Percentiles rank a stretch among this genome's conserved stretches.
phyloP scores from a whole-genome alignment of 768 basidiomycete genomes.

The Ramaria rubella region DNA sequence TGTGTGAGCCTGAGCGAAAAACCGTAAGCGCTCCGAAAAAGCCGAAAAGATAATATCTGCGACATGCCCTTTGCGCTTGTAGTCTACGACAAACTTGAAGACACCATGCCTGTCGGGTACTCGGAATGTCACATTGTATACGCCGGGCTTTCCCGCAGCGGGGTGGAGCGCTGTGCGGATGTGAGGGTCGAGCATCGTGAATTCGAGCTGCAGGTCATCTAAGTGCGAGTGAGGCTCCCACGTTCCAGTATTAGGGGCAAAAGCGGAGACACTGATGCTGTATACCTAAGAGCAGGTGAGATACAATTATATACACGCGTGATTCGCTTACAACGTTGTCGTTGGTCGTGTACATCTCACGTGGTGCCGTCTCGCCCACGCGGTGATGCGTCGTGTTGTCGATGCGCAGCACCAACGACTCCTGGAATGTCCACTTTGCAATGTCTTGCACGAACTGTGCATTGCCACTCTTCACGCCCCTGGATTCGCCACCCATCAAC shows the following conservation, averaged over 20 bases:
- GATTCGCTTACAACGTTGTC: slow-evolving; percentile 61
- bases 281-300: slow-evolving; percentile 48
- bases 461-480: slow-evolving; percentile 67
- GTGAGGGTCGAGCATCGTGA: slow-evolving; percentile 98
- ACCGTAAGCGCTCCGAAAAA: background rate
- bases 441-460: slow-evolving; percentile 66
- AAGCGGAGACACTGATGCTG: slow-evolving; percentile 64
- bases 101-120: slow-evolving; percentile 96
- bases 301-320: slow-evolving; percentile 14
- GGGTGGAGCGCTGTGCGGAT: slow-evolving; percentile 72
- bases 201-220: slow-evolving; percentile 84
- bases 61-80: slow-evolving; percentile 81
- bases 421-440: slow-evolving; percentile 87
- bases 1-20: slow-evolving; percentile 53
- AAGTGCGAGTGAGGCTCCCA: slow-evolving; percentile 74
- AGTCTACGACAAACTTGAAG: slow-evolving; percentile 92
- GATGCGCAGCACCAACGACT: slow-evolving; percentile 73
- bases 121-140: slow-evolving; percentile 79
- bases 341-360: slow-evolving; percentile 76
- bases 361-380: slow-evolving; percentile 52
- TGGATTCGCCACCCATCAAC: no score
- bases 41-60: slow-evolving; percentile 3
- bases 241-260: slow-evolving; percentile 41
- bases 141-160: slow-evolving; percentile 48
- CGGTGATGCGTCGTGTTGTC: slow-evolving; percentile 68